Percentiles rank a stretch among this genome's conserved stretches.
Evolutionary conservation across 257 asterid species (phyloP).

Genomic region (Anisodus acutangulus): DNA sequence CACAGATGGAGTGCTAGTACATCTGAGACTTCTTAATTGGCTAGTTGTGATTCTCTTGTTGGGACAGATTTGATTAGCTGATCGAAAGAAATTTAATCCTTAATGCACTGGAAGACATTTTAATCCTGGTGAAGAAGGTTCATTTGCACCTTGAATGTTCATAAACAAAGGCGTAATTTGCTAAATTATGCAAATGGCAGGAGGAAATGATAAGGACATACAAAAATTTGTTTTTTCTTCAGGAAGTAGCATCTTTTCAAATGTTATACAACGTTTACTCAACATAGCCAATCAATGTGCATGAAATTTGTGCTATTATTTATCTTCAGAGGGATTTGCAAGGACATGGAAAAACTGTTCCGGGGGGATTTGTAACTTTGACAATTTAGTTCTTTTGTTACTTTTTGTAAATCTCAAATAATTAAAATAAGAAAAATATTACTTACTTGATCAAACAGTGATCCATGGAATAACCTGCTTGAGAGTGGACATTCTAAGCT

Average conservation of each 20-base stretch:
- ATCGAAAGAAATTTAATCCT: neutral
- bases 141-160: neutral
- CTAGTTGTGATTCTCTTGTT: neutral
- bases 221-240: neutral
- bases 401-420: neutral
- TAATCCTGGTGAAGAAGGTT: neutral
- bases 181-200: neutral
- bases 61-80: constrained; percentile 10
- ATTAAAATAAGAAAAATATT: neutral
- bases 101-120: neutral
- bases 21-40: too few species aligned
- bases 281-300: neutral
- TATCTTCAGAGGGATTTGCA: neutral
- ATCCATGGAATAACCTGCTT: neutral
- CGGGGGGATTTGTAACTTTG: neutral
- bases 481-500: neutral
- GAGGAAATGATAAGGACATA: neutral
- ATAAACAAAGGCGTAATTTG: neutral
- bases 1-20: too few species aligned
- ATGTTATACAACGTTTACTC: neutral
- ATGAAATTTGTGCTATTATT: neutral
- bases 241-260: neutral
- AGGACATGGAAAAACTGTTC: neutral
- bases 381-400: neutral
- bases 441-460: neutral